Conservation (phyloP, 768 basidiomycete genomes). For the Pholiota conissans region DNA sequence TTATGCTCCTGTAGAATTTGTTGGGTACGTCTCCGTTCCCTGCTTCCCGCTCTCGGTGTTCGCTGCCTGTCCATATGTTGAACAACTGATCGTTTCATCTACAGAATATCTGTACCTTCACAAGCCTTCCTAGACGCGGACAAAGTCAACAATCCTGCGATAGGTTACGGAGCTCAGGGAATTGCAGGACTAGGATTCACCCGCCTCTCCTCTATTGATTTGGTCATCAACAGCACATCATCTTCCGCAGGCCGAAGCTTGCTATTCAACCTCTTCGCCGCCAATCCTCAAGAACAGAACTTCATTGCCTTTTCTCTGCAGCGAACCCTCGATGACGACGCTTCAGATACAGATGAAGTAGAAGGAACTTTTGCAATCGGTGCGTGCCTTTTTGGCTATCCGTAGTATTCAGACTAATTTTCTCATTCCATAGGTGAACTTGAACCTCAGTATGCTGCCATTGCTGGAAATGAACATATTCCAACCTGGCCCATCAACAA, state of each 20-base stretch:
- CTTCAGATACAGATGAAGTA: conserved; percentile 47
- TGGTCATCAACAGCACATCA: conserved; percentile 54
- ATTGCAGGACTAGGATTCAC: conserved; percentile 80
- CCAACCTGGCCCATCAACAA: conserved; percentile 69
- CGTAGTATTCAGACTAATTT: not conserved
- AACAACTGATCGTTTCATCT: not conserved
- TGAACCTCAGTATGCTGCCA: conserved; percentile 59
- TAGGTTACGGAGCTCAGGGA: conserved; percentile 69
- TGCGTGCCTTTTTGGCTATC: conserved; percentile 19
- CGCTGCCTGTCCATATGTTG: not conserved
- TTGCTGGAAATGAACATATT: conserved; percentile 58
- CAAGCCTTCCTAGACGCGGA: conserved; percentile 75
- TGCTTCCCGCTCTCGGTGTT: not conserved
- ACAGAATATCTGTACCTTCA: conserved; percentile 58
- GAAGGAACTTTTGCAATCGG: conserved; percentile 76
- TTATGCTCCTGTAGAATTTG: conserved; percentile 64
- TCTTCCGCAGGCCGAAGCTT: conserved; percentile 65
- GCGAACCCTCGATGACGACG: conserved; percentile 47
- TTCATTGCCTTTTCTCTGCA: conserved; percentile 79
- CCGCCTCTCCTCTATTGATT: conserved; percentile 72
- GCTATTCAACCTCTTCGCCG: conserved; percentile 73
- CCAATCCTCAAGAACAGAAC: conserved; percentile 71
- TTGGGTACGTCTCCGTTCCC: conserved; percentile 49
- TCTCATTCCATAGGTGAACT: conserved; percentile 52
- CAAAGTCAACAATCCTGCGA: conserved; percentile 67